Base-by-base conservation (phyloP, 495 filamentous ascomycete species). In the Xylaria nigripes region DNA sequence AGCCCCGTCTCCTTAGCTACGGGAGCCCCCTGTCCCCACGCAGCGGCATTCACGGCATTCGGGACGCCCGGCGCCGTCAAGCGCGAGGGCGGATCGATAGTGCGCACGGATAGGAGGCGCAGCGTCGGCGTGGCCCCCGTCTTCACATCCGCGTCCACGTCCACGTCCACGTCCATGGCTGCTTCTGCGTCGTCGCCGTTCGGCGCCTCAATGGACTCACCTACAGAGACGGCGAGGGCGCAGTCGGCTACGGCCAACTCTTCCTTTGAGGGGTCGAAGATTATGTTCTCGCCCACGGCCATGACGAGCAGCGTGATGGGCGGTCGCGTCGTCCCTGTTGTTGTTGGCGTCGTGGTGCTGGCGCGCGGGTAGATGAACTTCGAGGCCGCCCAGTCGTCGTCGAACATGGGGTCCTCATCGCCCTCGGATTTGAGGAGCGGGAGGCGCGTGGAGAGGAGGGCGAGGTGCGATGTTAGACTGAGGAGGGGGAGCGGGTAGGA, bases 321-420 rank as follows among this genome's bases (percentile, higher is more conserved):
- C 18, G 94, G 90, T 19, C 82, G 67, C 41, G 62, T 64, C 4
- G 12, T 10, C 2, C 22, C 34, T 18, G 49, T 25, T 40, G 36
- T 36, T 1, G 29, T 6, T 2, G 54, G 58, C 9, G 18, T 18
- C 24, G 46, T 50, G 1, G 55, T 40, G 0, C 38, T 10, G 27
- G 56, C 41, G 66, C 51, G 34, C 78, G 74, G 1, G 86, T 91
- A 99, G 19, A 99, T 75, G 47, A 83, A 81, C 36, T 81, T 68
- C 2, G 90, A 81, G 30, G 83, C 86, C 32, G 83, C 86, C 94
- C 94, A 99, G 70, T 99, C 93, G 72, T 99, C 94, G 75, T 96
- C 86, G 75, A 99, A 97, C 61, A 95, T 83, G 1, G 94, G 94
- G 62, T 99, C 94, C 72, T 99, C 93, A 65, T 95, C 90, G 50